A percentile compares a stretch with the other conserved stretches of the same genome.
Conservation (phyloP, 2,329 filamentous ascomycete species). For the Talaromyces islandicus region DNA sequence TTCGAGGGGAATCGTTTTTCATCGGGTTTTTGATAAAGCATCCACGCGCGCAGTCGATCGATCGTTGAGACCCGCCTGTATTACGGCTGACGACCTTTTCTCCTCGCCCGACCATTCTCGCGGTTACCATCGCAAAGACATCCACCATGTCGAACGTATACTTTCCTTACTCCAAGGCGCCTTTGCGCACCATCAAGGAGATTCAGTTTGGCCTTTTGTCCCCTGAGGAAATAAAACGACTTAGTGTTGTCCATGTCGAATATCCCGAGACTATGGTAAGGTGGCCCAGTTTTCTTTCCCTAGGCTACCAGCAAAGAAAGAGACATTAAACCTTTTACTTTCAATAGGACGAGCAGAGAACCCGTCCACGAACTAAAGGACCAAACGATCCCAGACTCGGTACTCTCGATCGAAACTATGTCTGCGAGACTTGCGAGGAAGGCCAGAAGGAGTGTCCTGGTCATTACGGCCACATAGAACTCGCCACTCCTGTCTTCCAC, state of each 20-base stretch:
- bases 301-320: constrained; percentile 8
- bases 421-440: constrained; percentile 94
- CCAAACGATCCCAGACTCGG: constrained; percentile 94
- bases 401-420: constrained; percentile 91
- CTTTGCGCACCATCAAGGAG: constrained; percentile 95
- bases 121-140: constrained; percentile 9
- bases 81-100: neutral
- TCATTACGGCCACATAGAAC: constrained; percentile 97
- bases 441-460: constrained; percentile 94
- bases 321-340: constrained; percentile 12
- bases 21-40: neutral
- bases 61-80: neutral
- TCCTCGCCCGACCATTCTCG: constrained; percentile 7
- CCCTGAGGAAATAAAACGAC: constrained; percentile 97
- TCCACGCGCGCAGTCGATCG: neutral
- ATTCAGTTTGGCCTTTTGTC: constrained; percentile 98
- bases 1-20: neutral
- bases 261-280: constrained; percentile 94
- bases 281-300: constrained; percentile 18
- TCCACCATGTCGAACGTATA: constrained; percentile 82
- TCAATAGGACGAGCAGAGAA: constrained; percentile 72
- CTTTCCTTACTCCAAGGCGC: constrained; percentile 88
- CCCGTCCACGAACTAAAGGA: constrained; percentile 82
- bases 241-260: constrained; percentile 93
- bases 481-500: constrained; percentile 94